A percentile compares a stretch with the other conserved stretches of the same genome.
phyloP scores from a whole-genome alignment of 1,139 yeast genomes.

The Pichia norvegensis region DNA sequence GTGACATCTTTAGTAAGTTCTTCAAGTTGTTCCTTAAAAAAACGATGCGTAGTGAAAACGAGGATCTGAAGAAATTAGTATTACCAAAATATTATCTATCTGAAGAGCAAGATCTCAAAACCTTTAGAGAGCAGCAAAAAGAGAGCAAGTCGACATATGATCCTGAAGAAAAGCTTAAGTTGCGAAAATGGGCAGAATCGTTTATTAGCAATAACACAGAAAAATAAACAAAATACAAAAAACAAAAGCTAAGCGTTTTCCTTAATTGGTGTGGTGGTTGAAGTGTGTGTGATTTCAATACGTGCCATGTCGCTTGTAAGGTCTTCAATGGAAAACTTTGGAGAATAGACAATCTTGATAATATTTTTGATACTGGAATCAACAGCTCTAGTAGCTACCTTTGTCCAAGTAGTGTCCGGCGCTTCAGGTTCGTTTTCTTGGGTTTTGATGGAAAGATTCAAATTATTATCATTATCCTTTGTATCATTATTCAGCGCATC shows the following conservation, averaged over 20 bases:
- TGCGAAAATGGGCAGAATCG: slow-evolving; percentile 41
- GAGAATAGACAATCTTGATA: neutral
- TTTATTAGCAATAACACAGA: slow-evolving; percentile 13
- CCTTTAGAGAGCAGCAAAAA: slow-evolving; percentile 5
- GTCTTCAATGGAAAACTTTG: neutral
- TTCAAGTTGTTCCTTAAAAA: slow-evolving; percentile 25
- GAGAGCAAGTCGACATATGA: slow-evolving; percentile 24
- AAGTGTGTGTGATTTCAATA: neutral
- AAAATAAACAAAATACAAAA: neutral
- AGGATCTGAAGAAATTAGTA: slow-evolving; percentile 20
- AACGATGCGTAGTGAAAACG: slow-evolving; percentile 25
- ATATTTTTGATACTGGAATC: neutral
- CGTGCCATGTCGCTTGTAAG: neutral
- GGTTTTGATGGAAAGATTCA: too few species aligned
- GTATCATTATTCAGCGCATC: neutral
- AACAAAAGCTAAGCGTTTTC: neutral
- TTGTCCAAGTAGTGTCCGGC: neutral
- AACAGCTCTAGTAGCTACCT: neutral
- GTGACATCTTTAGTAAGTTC: slow-evolving; percentile 25
- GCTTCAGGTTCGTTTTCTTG: neutral
- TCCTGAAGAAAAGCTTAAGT: slow-evolving; percentile 38
- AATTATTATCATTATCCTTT: too few species aligned
- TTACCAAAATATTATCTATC: slow-evolving; percentile 20
- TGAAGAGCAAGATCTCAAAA: slow-evolving; percentile 7
- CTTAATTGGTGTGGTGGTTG: neutral